Evolutionary conservation across 345 rosid species (phyloP).

Genomic region (Laguncularia racemosa): DNA sequence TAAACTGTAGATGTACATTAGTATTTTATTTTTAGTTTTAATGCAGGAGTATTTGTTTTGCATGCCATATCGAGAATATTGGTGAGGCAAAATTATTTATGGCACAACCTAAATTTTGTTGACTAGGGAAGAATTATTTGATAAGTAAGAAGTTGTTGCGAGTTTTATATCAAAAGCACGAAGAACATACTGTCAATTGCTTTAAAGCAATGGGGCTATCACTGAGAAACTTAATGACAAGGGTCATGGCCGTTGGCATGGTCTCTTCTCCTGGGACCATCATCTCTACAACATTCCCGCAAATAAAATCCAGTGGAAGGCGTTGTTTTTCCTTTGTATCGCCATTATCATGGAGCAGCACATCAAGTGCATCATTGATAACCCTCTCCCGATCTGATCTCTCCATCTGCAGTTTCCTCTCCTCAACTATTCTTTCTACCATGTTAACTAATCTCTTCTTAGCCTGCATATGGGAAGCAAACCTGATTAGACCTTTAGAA

Average conservation of each 20-base stretch:
- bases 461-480: slow-evolving; percentile 42
- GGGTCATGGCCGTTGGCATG: slow-evolving; percentile 78
- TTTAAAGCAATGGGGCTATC: slow-evolving; percentile 57
- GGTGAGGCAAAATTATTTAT: no score
- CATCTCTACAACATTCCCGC: slow-evolving; percentile 80
- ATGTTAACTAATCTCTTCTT: slow-evolving; percentile 53
- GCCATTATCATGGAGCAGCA: slow-evolving; percentile 42
- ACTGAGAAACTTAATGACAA: slow-evolving; percentile 75
- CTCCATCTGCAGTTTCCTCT: slow-evolving; percentile 35
- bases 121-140: no score
- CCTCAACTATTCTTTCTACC: slow-evolving; percentile 59
- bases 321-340: slow-evolving; percentile 46
- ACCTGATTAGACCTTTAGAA: background rate
- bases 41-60: no score
- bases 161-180: no score
- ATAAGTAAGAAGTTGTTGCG: no score
- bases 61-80: no score
- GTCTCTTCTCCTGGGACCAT: slow-evolving; percentile 98
- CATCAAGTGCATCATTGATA: slow-evolving; percentile 55
- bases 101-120: no score
- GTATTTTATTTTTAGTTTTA: no score
- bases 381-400: slow-evolving; percentile 15
- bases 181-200: slow-evolving; percentile 46
- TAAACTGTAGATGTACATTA: no score
- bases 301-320: slow-evolving; percentile 61